A percentile compares a stretch with the other conserved stretches of the same genome.
These are phyloP conservation scores for Blastobotrys mokoenaii DNA, from an alignment of 805 yeast genomes.

Conservation along the genomic window DNA sequence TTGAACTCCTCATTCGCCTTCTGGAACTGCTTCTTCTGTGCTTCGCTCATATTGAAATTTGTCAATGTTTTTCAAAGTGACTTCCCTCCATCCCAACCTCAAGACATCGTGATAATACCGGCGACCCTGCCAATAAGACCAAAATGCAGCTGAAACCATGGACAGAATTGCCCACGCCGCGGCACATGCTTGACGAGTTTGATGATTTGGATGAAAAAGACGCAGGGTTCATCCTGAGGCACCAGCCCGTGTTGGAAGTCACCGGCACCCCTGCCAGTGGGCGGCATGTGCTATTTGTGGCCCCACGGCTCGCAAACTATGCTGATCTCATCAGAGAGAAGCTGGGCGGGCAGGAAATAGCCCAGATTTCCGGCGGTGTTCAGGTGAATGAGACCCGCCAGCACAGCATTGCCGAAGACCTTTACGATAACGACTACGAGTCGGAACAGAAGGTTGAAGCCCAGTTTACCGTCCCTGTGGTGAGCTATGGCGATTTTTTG, in stretches of 20 bases:
- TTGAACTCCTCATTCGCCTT: slow-evolving; percentile 15
- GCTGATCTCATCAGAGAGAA: not conserved
- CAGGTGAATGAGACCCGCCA: too few species aligned
- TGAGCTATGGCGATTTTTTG: not conserved
- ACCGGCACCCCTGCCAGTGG: not conserved
- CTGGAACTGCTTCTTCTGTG: slow-evolving; percentile 8
- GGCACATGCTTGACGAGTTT: slow-evolving; percentile 44
- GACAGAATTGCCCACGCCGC: slow-evolving; percentile 40
- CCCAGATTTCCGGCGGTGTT: not conserved
- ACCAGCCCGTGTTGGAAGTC: slow-evolving; percentile 7
- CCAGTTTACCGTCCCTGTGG: not conserved
- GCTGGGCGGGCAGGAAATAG: not conserved
- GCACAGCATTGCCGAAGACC: too few species aligned
- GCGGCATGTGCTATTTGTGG: slow-evolving; percentile 11
- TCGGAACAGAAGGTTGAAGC: slow-evolving; percentile 5
- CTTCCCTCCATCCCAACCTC: not conserved
- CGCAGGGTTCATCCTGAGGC: slow-evolving; percentile 7
- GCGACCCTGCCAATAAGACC: too few species aligned
- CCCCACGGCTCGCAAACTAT: slow-evolving; percentile 14
- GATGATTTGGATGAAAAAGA: slow-evolving; percentile 21
- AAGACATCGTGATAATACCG: not conserved
- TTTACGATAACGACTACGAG: slow-evolving; percentile 12
- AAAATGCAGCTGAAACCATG: slow-evolving; percentile 25
- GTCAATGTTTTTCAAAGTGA: not conserved
- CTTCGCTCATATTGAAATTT: not conserved